Evolutionary conservation across 768 basidiomycete genomes (phyloP), one percentile per base, ranked within the genome.

Genomic region (Boletus pseudo-olivaceus): DNA sequence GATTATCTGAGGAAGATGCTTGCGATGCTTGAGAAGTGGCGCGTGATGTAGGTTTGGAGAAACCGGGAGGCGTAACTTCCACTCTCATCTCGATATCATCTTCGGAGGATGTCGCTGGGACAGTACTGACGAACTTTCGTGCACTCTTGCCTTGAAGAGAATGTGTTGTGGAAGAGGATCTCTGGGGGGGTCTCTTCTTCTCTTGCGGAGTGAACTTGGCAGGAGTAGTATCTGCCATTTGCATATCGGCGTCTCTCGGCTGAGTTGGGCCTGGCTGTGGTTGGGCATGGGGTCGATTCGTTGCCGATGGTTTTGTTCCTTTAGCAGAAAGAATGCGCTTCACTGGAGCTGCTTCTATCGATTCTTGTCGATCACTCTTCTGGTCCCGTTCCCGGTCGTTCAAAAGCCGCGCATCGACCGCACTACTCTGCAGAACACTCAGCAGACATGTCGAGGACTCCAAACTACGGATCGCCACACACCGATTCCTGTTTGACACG

Each of bases 51-150:
- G 37, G 23, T 33, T 15, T 51, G 29, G 39, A 35, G 30, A 12
- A 14, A 34, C 35, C 2, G 8, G 30, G 32, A 41, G 51, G 19
- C 27, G 15, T 37, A 43, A 10, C 30, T 11, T 62, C 60, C 38
- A 54, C 26, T 1, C 37, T 23, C 64, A 65, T 65, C 33, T 56
- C 54, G 32, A 53, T 52, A 11, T 60, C 58, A 20, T 60, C 55
- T 6, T 53, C 46, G n/a, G 51, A 7, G 12, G 53, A 30, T 19
- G 26, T 56, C 32, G 30, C 9, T 1, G 47, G 20, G 50, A 47
- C 37, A 11, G 23, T 32, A 26, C 7, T 7, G 10, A 1, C 17
- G 3, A n/a, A 23, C 30, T 47, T 55, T 37, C 37, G 56, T 33
- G 39, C 47, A 30, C 32, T 44, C 27, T 19, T 49, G 49, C 14